Evolutionary conservation across 2,329 filamentous ascomycete species (phyloP).

Genomic region (Sclerotinia trifoliorum): DNA sequence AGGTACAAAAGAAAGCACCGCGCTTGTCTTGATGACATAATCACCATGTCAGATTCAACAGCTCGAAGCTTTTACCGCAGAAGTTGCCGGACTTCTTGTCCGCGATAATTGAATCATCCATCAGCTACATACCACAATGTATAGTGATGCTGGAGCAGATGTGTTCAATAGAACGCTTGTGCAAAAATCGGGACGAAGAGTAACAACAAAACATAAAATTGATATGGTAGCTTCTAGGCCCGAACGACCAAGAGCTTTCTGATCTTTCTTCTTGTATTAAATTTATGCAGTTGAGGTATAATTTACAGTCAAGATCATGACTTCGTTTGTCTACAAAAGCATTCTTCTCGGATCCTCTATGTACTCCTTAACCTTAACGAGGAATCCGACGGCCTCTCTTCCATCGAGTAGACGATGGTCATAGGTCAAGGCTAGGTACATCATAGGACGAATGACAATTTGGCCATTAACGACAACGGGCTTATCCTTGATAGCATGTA

Average conservation of each 20-base stretch:
- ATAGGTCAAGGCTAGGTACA: conserved; percentile 97
- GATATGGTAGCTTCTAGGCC: neutral
- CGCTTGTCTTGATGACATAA: neutral
- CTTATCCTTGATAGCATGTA: conserved; percentile 95
- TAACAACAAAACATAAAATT: neutral
- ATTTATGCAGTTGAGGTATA: conserved; percentile 18
- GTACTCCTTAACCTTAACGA: conserved; percentile 96
- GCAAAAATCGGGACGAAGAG: neutral
- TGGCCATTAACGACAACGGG: conserved; percentile 89
- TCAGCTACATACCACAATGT: neutral
- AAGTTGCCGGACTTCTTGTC: neutral
- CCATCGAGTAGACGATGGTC: conserved; percentile 95
- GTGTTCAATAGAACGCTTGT: neutral
- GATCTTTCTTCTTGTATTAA: conserved; percentile 18
- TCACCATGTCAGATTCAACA: neutral
- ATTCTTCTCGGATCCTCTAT: conserved; percentile 94
- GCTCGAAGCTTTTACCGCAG: neutral
- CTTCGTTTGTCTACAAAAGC: conserved; percentile 57
- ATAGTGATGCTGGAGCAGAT: neutral
- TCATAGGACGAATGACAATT: conserved; percentile 97
- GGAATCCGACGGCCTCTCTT: conserved; percentile 91
- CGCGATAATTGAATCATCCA: neutral
- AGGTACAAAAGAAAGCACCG: neutral
- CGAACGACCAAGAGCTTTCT: neutral
- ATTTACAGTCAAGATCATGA: conserved; percentile 10